phyloP scores from a whole-genome alignment of 73 alveolate species.

The Stentor coeruleus region DNA sequence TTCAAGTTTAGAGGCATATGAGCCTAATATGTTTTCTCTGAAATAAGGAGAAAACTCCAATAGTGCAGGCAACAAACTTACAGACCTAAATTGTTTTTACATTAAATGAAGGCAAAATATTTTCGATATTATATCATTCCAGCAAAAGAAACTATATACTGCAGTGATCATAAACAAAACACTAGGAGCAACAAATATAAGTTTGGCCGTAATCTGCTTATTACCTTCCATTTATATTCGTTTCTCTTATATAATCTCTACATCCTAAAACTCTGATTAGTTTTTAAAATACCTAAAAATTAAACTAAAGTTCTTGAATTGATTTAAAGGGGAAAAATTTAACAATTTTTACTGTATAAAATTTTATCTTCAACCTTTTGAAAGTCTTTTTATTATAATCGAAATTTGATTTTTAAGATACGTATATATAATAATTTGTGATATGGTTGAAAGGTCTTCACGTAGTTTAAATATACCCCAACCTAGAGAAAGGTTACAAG shows the following conservation, averaged over 20 bases:
- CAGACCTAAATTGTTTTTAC: not conserved
- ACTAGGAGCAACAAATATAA: not conserved
- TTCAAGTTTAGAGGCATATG: not conserved
- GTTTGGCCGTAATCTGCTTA: not conserved
- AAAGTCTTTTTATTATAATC: too few species aligned
- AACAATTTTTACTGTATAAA: too few species aligned
- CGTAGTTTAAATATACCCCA: conserved; percentile 11
- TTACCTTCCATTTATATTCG: not conserved
- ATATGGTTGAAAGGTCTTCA: conserved; percentile 21
- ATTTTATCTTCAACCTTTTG: too few species aligned
- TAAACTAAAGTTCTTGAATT: too few species aligned
- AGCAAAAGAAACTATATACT: not conserved
- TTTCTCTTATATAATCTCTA: not conserved
- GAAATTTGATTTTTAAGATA: too few species aligned
- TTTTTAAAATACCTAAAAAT: too few species aligned
- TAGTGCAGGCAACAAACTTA: not conserved
- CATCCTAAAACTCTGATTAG: too few species aligned
- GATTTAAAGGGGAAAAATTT: too few species aligned
- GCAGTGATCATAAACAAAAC: not conserved
- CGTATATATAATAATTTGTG: too few species aligned
- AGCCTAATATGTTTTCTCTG: not conserved
- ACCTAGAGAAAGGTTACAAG: conserved; percentile 2
- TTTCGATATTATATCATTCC: not conserved
- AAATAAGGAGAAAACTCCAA: not conserved
- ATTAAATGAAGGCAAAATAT: not conserved